phyloP scores from a whole-genome alignment of 2,329 filamentous ascomycete genomes.

The Monosporascus sp. region DNA sequence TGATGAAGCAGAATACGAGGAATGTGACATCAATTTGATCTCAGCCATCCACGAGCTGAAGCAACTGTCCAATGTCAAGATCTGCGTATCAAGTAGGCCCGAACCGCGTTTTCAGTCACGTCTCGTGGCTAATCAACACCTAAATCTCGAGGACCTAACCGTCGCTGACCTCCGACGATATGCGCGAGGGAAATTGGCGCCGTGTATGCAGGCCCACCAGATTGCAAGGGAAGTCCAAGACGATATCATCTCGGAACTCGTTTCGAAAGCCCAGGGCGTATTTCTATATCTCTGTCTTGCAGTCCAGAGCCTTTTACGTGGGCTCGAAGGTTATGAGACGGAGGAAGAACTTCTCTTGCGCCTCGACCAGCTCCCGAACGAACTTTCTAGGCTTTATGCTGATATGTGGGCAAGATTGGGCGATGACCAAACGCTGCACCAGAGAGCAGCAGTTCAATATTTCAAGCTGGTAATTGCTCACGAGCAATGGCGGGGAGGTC shows the following conservation, averaged over 20 bases:
- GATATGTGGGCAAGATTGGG: slow-evolving; percentile 6
- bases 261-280: slow-evolving; percentile 3
- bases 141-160: slow-evolving; percentile 2
- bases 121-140: not conserved
- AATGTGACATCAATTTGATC: not conserved
- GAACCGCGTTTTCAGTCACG: not conserved
- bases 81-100: slow-evolving; percentile 2
- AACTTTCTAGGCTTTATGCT: slow-evolving; percentile 3
- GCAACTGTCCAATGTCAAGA: slow-evolving; percentile 1
- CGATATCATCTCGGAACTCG: not conserved
- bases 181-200: not conserved
- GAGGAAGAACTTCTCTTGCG: not conserved
- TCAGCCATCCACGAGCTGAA: not conserved
- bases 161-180: not conserved
- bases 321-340: not conserved
- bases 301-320: not conserved
- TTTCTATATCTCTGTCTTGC: slow-evolving; percentile 2
- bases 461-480: slow-evolving; percentile 1
- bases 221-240: too few species aligned
- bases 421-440: slow-evolving; percentile 1
- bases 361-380: slow-evolving; percentile 2
- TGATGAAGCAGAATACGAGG: slow-evolving; percentile 4
- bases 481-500: accelerated
- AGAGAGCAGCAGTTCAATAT: not conserved
- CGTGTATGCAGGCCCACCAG: not conserved